Conservation (phyloP, 2,329 filamentous ascomycete genomes). For the Cadophora sp. region DNA sequence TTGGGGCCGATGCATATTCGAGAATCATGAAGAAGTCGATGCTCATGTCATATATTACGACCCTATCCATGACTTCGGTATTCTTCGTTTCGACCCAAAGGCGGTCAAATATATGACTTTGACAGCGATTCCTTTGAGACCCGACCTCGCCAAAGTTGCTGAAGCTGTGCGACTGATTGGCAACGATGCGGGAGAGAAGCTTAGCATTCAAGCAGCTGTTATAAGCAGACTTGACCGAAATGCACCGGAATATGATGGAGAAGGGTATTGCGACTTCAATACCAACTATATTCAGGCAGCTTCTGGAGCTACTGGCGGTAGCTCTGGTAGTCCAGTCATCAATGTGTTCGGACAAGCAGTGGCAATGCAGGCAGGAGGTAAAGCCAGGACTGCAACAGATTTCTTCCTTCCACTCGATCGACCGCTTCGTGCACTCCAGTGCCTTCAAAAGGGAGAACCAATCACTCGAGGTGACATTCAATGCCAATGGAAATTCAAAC, state of each 20-base stretch:
- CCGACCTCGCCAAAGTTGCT: constrained; percentile 88
- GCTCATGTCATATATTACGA: constrained; percentile 97
- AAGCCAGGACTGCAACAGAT: constrained; percentile 95
- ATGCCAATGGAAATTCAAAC: constrained; percentile 95
- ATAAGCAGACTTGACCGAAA: constrained; percentile 96
- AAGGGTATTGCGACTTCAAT: constrained; percentile 98
- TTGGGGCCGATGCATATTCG: constrained; percentile 97
- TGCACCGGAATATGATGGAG: constrained; percentile 89
- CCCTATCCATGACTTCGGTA: constrained; percentile 97
- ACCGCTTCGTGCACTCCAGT: constrained; percentile 84
- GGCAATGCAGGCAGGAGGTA: constrained; percentile 90
- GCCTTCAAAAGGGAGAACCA: constrained; percentile 76
- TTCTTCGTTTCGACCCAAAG: constrained; percentile 93
- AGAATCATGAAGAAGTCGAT: constrained; percentile 97
- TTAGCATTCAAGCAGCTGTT: constrained; percentile 96
- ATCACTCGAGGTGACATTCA: constrained; percentile 93
- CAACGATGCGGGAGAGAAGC: constrained; percentile 97
- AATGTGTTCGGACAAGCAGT: constrained; percentile 93
- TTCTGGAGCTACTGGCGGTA: constrained; percentile 93
- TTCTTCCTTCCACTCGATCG: constrained; percentile 96
- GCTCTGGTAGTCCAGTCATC: constrained; percentile 95
- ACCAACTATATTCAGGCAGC: constrained; percentile 97
- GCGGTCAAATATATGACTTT: constrained; percentile 98
- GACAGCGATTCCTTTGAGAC: constrained; percentile 77
- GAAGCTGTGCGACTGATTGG: constrained; percentile 96